These are phyloP conservation scores for Globisporangium canariense DNA, from an alignment of 352 stramenopile species.

Conservation along the genomic window DNA sequence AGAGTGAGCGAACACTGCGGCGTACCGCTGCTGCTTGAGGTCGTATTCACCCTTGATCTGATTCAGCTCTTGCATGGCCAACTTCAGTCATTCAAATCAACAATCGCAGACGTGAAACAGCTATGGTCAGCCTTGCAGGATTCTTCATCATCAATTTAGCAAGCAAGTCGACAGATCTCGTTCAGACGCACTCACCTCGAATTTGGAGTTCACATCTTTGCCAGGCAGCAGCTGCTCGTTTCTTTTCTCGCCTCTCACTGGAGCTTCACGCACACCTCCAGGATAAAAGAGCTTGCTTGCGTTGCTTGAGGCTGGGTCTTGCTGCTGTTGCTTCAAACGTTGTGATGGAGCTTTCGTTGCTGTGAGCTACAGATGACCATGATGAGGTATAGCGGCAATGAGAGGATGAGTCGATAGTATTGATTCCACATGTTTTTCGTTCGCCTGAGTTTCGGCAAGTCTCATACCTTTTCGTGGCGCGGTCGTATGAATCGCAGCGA, in stretches of 20 bases:
- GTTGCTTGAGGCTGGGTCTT: neutral
- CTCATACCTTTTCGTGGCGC: conserved; percentile 18
- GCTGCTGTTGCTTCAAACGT: neutral
- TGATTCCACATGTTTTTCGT: neutral
- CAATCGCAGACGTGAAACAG: neutral
- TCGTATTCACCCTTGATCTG: conserved; percentile 43
- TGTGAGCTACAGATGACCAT: neutral
- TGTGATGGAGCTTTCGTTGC: neutral
- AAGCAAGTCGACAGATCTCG: neutral
- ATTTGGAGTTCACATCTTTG: conserved; percentile 43
- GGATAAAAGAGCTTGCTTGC: conserved; percentile 10
- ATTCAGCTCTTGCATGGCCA: conserved; percentile 47
- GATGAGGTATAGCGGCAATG: neutral
- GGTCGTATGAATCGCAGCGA: conserved; percentile 14
- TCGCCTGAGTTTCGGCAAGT: neutral
- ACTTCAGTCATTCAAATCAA: conserved; percentile 13
- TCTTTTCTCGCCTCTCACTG: neutral
- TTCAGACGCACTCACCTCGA: conserved; percentile 24
- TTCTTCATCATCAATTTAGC: neutral
- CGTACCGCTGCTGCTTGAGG: conserved; percentile 32
- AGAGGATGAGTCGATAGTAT: neutral
- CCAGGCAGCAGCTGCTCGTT: neutral
- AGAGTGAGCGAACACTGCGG: neutral
- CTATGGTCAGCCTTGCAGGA: neutral
- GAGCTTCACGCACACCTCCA: neutral